These are phyloP conservation scores for Heliamphora pulchella DNA, from an alignment of 179 eudicot genomes.

Conservation along the genomic window DNA sequence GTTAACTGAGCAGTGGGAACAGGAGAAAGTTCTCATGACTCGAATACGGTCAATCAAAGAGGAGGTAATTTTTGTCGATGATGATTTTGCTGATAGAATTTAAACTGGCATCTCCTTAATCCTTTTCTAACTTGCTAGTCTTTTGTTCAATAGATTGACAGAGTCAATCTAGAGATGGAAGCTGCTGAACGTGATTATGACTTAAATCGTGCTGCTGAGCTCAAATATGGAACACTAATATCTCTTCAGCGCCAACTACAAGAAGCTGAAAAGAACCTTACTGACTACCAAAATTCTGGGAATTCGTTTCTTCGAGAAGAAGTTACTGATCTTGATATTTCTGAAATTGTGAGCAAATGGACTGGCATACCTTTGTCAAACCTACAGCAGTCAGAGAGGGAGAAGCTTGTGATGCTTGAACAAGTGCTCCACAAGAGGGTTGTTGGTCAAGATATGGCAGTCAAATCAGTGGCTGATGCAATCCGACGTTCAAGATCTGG, in stretches of 20 bases:
- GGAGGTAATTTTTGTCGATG: slow-evolving; percentile 47
- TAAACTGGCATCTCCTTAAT: neutral
- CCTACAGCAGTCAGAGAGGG: slow-evolving; percentile 91
- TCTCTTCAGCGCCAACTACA: slow-evolving; percentile 85
- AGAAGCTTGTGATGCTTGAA: slow-evolving; percentile 73
- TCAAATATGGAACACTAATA: slow-evolving; percentile 84
- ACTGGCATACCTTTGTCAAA: slow-evolving; percentile 94
- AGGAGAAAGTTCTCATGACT: slow-evolving; percentile 78
- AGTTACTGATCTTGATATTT: slow-evolving; percentile 86
- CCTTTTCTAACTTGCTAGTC: neutral
- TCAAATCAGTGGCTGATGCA: slow-evolving; percentile 91
- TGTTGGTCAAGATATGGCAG: slow-evolving; percentile 92
- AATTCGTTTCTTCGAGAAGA: slow-evolving; percentile 78
- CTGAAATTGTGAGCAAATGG: slow-evolving; percentile 96
- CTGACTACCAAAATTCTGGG: slow-evolving; percentile 71
- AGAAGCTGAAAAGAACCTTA: slow-evolving; percentile 80
- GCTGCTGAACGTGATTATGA: slow-evolving; percentile 97
- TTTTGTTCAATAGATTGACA: slow-evolving; percentile 56
- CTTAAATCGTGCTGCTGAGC: slow-evolving; percentile 98
- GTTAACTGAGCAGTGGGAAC: slow-evolving; percentile 82
- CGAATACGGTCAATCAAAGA: slow-evolving; percentile 80
- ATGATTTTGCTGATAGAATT: slow-evolving; percentile 3
- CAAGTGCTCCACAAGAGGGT: slow-evolving; percentile 84
- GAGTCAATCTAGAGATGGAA: slow-evolving; percentile 96
- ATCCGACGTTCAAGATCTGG: slow-evolving; percentile 94